Conservation (phyloP, 768 basidiomycete species). For the Ephemerocybe angulata region DNA sequence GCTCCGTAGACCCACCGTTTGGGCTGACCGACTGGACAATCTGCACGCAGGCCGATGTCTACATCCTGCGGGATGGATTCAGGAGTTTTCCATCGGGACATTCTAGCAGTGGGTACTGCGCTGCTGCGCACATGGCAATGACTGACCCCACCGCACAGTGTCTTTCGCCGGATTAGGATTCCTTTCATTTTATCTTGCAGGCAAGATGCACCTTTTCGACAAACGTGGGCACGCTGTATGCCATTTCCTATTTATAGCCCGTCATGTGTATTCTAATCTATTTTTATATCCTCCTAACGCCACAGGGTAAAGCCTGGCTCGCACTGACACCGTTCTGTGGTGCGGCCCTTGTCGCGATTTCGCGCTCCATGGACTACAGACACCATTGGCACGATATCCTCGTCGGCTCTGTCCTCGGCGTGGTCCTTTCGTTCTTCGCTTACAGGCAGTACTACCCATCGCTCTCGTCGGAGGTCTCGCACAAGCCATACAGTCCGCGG, state of each 20-base stretch:
- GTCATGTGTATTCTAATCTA: no score
- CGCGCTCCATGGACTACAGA: conserved; percentile 88
- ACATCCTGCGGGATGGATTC: conserved; percentile 76
- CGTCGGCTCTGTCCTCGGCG: conserved; percentile 73
- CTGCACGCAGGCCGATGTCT: conserved; percentile 67
- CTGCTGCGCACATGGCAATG: not conserved
- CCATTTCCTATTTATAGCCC: conserved; percentile 8
- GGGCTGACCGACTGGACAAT: conserved; percentile 72
- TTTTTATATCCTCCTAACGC: no score
- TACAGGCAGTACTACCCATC: conserved; percentile 85
- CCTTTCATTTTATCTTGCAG: conserved; percentile 82
- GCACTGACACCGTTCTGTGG: conserved; percentile 71
- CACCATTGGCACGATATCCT: conserved; percentile 94
- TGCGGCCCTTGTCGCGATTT: conserved; percentile 76
- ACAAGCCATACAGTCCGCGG: conserved; percentile 72
- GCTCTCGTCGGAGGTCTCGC: conserved; percentile 54
- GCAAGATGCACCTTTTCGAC: conserved; percentile 91
- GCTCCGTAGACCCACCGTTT: conserved; percentile 63
- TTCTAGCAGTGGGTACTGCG: conserved; percentile 66
- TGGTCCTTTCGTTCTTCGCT: conserved; percentile 63
- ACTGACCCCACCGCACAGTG: conserved; percentile 46
- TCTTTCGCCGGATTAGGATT: conserved; percentile 93
- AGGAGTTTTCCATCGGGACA: conserved; percentile 92
- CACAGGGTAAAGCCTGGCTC: conserved; percentile 81
- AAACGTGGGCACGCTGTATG: conserved; percentile 65